These are phyloP conservation scores for Diaporthe sp. DNA, from an alignment of 2,329 filamentous ascomycete species.

Conservation along the genomic window DNA sequence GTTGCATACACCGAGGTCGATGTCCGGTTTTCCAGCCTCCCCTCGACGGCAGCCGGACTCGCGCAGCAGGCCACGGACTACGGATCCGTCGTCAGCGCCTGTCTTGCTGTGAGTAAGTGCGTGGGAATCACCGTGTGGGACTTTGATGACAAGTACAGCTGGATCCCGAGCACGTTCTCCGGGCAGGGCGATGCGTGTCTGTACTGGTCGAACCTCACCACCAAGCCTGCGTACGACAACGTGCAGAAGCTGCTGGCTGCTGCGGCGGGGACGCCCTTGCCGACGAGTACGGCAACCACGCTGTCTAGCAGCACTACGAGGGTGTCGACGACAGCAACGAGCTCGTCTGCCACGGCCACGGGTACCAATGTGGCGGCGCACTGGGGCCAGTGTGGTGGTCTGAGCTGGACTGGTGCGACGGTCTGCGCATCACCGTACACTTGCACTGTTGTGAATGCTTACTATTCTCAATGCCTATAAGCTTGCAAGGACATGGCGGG, in stretches of 20 bases:
- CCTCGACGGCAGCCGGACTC: constrained; percentile 55
- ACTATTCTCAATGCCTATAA: constrained; percentile 46
- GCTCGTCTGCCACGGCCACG: background rate
- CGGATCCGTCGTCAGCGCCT: constrained; percentile 53
- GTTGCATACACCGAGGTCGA: constrained; percentile 74
- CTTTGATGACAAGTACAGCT: constrained; percentile 44
- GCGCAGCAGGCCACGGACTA: constrained; percentile 63
- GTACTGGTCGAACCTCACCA: constrained; percentile 52
- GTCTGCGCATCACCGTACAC: constrained; percentile 58
- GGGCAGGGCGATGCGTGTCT: constrained; percentile 55
- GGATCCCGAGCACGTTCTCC: constrained; percentile 54
- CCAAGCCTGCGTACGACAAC: constrained; percentile 56
- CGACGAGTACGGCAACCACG: constrained; percentile 33
- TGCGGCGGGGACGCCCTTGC: constrained; percentile 36
- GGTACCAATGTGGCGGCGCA: constrained; percentile 14
- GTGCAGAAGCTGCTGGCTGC: constrained; percentile 43
- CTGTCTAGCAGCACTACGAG: constrained; percentile 22
- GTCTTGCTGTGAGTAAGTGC: constrained; percentile 52
- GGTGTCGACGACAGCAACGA: constrained; percentile 21
- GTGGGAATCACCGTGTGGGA: constrained; percentile 60
- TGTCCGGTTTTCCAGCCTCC: constrained; percentile 60
- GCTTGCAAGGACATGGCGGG: background rate
- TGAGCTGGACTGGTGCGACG: constrained; percentile 45
- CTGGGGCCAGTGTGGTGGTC: constrained; percentile 41
- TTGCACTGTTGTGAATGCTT: constrained; percentile 58